These are phyloP conservation scores for Suillus americanus DNA, from an alignment of 768 basidiomycete species.

Conservation along the genomic window DNA sequence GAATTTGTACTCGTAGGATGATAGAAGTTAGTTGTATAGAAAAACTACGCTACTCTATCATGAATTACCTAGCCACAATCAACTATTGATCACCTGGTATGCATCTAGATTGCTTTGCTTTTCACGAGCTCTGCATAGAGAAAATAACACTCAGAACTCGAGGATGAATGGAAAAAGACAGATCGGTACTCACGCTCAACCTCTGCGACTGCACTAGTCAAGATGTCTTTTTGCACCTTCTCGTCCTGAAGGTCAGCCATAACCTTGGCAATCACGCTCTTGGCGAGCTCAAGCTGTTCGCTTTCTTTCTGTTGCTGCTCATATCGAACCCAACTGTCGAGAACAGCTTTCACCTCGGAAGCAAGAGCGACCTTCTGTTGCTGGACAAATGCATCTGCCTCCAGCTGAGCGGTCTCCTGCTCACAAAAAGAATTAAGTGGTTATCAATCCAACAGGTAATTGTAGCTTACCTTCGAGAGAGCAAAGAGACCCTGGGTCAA, in stretches of 20 bases:
- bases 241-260: conserved; percentile 80
- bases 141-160: background rate
- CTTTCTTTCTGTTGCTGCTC: conserved; percentile 97
- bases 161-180: background rate
- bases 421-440: background rate
- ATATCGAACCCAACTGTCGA: conserved; percentile 98
- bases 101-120: conserved; percentile 81
- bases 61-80: conserved; percentile 25
- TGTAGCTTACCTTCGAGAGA: conserved; percentile 73
- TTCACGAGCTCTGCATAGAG: conserved; percentile 75
- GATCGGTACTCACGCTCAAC: conserved; percentile 78
- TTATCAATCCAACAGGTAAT: background rate
- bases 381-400: conserved; percentile 87
- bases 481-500: conserved; percentile 90
- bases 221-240: conserved; percentile 85
- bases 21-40: conserved; percentile 12
- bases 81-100: conserved; percentile 1
- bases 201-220: conserved; percentile 77
- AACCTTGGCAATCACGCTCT: conserved; percentile 86
- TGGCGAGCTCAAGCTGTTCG: conserved; percentile 91
- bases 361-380: conserved; percentile 86
- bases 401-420: conserved; percentile 90
- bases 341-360: conserved; percentile 86
- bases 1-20: background rate
- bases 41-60: conserved; percentile 18